Evolutionary conservation across 805 yeast genomes (phyloP).

Genomic region (Candida hungchunana): DNA sequence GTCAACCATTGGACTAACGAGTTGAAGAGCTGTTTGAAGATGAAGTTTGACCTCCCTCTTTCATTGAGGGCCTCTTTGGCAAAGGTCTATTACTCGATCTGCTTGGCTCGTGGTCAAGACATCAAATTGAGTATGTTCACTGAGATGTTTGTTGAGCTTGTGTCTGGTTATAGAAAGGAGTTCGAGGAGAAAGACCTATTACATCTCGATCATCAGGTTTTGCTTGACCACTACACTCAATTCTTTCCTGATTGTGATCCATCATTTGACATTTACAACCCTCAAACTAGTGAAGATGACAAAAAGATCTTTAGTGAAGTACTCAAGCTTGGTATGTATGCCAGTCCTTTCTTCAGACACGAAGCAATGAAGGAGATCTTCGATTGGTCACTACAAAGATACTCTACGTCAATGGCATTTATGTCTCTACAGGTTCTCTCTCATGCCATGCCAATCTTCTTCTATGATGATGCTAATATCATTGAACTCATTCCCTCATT

Average conservation of each 20-base stretch:
- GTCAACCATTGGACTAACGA: conserved; percentile 88
- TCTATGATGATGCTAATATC: conserved; percentile 34
- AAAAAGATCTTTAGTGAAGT: conserved; percentile 45
- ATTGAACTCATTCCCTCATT: conserved; percentile 59
- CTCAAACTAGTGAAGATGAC: conserved; percentile 32
- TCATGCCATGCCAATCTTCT: conserved; percentile 46
- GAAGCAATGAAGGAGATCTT: conserved; percentile 45
- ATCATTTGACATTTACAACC: conserved; percentile 38
- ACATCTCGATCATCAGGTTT: conserved; percentile 32
- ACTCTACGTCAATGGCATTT: conserved; percentile 50
- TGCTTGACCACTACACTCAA: conserved; percentile 30
- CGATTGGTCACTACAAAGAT: conserved; percentile 45
- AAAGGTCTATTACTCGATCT: conserved; percentile 64
- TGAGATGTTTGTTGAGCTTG: conserved; percentile 54
- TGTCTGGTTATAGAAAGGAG: conserved; percentile 33
- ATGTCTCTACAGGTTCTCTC: conserved; percentile 48
- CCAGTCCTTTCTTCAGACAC: conserved; percentile 51
- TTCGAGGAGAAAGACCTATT: conserved; percentile 27
- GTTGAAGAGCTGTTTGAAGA: conserved; percentile 67
- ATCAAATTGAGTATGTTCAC: conserved; percentile 57
- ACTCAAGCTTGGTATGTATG: conserved; percentile 47
- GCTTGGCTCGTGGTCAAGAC: conserved; percentile 69
- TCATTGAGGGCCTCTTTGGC: conserved; percentile 56
- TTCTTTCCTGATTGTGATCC: conserved; percentile 46
- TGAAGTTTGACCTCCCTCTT: conserved; percentile 78